Conservation (phyloP, 495 filamentous ascomycete genomes). For the Neurospora africana region DNA sequence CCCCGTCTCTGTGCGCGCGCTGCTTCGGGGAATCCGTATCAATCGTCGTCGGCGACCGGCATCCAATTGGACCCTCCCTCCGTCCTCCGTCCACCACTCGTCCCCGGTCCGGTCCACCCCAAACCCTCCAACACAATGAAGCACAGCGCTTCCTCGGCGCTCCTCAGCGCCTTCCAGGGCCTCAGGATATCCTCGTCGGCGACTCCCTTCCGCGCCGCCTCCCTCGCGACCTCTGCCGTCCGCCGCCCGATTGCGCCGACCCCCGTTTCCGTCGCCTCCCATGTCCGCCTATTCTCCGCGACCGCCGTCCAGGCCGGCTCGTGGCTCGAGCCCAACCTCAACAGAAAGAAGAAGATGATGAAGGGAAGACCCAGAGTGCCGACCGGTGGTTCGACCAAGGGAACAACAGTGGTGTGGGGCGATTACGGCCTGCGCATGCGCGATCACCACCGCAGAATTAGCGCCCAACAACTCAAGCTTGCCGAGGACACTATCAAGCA, state of each 20-base stretch:
- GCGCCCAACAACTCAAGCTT: constrained; percentile 72
- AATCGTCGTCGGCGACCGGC: not conserved
- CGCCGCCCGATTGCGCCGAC: constrained; percentile 3
- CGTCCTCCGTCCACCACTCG: not conserved
- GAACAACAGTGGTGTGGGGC: constrained; percentile 92
- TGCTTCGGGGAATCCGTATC: not conserved
- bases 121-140: constrained; percentile 25
- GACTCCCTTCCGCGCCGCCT: constrained; percentile 16
- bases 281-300: constrained; percentile 61
- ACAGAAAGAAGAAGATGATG: constrained; percentile 71
- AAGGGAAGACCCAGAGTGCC: constrained; percentile 83
- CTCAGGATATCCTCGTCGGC: constrained; percentile 28
- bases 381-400: constrained; percentile 81
- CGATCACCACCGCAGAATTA: constrained; percentile 86
- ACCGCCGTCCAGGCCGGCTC: constrained; percentile 48
- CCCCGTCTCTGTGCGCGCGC: not conserved
- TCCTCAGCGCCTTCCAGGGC: constrained; percentile 32
- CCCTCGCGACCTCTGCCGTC: constrained; percentile 18
- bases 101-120: not conserved
- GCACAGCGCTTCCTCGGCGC: constrained; percentile 26
- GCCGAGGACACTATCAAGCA: constrained; percentile 88
- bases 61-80: not conserved
- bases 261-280: constrained; percentile 4
- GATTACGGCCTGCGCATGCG: constrained; percentile 91
- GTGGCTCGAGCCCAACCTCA: constrained; percentile 72